Conservation (phyloP, 805 yeast genomes). For the Yarrowia phangngaensis region DNA sequence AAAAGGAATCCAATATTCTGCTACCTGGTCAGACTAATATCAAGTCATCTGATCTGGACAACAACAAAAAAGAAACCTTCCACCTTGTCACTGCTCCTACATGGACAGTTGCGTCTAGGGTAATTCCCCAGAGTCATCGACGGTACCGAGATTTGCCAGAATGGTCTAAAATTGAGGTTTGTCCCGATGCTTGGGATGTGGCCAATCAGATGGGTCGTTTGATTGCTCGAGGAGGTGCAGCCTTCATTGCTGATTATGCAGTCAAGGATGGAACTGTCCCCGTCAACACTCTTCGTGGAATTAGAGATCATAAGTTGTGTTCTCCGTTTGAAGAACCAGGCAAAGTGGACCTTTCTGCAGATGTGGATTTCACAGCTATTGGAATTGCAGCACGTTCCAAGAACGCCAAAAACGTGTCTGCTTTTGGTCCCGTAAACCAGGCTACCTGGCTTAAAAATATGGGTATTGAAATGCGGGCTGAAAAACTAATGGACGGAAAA, state of each 20-base stretch:
- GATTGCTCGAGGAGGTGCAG: constrained; percentile 52
- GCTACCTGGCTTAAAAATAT: constrained; percentile 73
- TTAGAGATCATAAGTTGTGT: constrained; percentile 65
- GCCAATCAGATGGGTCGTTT: constrained; percentile 52
- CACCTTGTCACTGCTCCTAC: constrained; percentile 55
- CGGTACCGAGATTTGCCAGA: constrained; percentile 54
- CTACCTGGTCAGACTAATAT: constrained; percentile 34
- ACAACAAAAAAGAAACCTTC: constrained; percentile 40
- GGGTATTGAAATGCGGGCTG: constrained; percentile 69
- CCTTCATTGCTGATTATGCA: constrained; percentile 76
- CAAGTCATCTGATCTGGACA: constrained; percentile 24
- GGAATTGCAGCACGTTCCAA: constrained; percentile 38
- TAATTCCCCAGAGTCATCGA: constrained; percentile 49
- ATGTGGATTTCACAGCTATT: constrained; percentile 73
- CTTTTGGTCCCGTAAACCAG: constrained; percentile 63
- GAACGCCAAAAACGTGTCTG: constrained; percentile 35
- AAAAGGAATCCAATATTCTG: constrained; percentile 30
- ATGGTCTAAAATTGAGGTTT: constrained; percentile 63
- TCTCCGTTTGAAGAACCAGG: constrained; percentile 76
- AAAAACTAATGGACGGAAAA: constrained; percentile 44
- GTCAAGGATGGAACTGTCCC: constrained; percentile 57
- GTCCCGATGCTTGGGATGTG: constrained; percentile 66
- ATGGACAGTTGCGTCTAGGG: constrained; percentile 57
- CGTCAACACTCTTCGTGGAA: constrained; percentile 68
- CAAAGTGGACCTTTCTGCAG: constrained; percentile 73